Evolutionary conservation across 306 rosid species (phyloP).

Genomic region (Carpinus viminea): DNA sequence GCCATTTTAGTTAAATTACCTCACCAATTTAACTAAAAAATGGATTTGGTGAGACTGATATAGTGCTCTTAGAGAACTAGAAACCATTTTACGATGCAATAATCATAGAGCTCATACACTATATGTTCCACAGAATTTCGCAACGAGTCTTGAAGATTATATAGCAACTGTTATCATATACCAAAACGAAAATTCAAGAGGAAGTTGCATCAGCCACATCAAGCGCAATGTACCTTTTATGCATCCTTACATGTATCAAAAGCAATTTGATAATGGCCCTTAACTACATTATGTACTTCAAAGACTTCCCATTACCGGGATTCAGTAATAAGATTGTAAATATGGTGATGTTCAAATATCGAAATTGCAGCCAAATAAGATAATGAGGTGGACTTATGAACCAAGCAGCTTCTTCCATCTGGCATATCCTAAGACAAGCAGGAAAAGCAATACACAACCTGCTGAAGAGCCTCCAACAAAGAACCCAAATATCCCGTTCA

Average conservation of each 20-base stretch:
- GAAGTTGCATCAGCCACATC: neutral
- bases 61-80: neutral
- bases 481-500: constrained; percentile 48
- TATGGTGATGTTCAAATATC: constrained; percentile 3
- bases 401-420: constrained; percentile 90
- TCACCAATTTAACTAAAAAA: too few species aligned
- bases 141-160: neutral
- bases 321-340: neutral
- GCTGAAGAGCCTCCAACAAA: constrained; percentile 47
- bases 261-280: neutral
- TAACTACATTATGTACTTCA: constrained; percentile 7
- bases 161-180: neutral
- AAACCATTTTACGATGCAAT: neutral
- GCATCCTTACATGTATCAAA: neutral
- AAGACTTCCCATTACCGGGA: neutral
- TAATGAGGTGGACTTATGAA: constrained; percentile 41
- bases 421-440: constrained; percentile 78
- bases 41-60: too few species aligned
- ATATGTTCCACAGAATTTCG: neutral
- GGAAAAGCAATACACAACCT: constrained; percentile 49
- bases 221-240: neutral
- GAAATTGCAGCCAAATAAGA: neutral
- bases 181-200: neutral
- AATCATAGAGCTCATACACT: neutral
- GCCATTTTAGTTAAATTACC: too few species aligned